Evolutionary conservation across 345 rosid genomes (phyloP).

Genomic region (Acer negundo): DNA sequence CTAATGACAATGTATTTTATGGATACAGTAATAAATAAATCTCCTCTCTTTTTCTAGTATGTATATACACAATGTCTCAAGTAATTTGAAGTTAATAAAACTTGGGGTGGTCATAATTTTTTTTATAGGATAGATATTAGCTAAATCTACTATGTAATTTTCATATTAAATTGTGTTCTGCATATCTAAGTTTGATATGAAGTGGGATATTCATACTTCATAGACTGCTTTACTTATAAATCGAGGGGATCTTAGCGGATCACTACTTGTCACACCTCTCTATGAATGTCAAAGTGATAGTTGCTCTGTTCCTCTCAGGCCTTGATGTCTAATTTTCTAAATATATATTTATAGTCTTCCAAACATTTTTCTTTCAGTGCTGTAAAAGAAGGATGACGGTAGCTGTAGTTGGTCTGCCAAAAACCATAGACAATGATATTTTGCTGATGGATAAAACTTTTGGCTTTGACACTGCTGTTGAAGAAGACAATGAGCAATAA

Average conservation of each 20-base stretch:
- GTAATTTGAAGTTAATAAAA: background rate
- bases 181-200: background rate
- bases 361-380: conserved; percentile 50
- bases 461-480: conserved; percentile 98
- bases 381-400: conserved; percentile 67
- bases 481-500: conserved; percentile 95
- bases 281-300: background rate
- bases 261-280: background rate
- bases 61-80: background rate
- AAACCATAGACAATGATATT: conserved; percentile 96
- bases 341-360: background rate
- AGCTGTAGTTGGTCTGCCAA: conserved; percentile 98
- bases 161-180: background rate
- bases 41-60: background rate
- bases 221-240: background rate
- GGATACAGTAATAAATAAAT: background rate
- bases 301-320: background rate
- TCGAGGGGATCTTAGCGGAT: background rate
- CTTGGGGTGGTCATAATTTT: background rate
- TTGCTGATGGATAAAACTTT: conserved; percentile 95
- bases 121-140: background rate
- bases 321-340: background rate
- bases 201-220: background rate
- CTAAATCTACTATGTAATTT: background rate
- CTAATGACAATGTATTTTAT: background rate